These are phyloP conservation scores for Volvox reticuliferus DNA, from an alignment of 139 green algal genomes.

Conservation along the genomic window DNA sequence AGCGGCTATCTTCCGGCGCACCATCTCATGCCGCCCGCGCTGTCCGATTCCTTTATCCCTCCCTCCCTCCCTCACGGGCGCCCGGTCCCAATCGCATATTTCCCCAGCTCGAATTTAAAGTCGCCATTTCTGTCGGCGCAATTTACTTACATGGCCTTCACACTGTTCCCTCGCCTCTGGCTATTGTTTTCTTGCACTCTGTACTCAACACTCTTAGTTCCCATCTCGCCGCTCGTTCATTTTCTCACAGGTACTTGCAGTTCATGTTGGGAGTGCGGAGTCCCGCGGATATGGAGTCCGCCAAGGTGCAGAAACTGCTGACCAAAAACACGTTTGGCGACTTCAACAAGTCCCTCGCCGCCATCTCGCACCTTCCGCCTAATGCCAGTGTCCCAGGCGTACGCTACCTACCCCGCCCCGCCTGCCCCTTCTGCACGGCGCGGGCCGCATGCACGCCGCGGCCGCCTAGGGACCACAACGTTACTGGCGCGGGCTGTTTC, in stretches of 20 bases:
- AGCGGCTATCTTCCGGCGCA: no score
- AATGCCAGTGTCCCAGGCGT: background rate
- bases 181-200: no score
- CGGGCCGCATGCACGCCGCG: conserved; percentile 7
- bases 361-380: background rate
- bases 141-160: no score
- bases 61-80: no score
- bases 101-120: no score
- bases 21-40: no score
- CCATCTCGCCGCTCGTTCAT: background rate
- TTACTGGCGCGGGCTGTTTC: background rate
- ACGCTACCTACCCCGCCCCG: conserved; percentile 27
- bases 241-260: background rate
- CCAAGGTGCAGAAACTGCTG: background rate
- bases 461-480: background rate
- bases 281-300: background rate
- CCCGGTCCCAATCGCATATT: no score
- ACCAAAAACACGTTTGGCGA: background rate
- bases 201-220: no score
- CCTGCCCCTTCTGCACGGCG: conserved; percentile 42
- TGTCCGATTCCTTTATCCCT: no score
- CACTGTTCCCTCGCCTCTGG: no score
- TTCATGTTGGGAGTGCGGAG: conserved; percentile 28
- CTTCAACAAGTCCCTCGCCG: background rate
- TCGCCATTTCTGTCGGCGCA: no score